Base-by-base conservation (phyloP, 371 early-diverging fungal genomes). In the Mucor piriformis region DNA sequence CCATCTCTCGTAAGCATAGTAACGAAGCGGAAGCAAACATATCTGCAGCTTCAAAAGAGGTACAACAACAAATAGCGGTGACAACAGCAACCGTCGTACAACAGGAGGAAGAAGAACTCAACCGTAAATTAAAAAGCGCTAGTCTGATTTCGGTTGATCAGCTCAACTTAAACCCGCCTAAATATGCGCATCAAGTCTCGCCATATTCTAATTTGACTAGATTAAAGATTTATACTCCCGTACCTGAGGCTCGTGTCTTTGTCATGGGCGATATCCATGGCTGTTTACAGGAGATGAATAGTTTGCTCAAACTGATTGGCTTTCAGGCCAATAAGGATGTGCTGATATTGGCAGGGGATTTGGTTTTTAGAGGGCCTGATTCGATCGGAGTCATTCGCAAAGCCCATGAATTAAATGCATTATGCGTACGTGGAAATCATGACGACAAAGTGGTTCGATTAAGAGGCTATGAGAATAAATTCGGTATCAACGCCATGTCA, bases 241-340 rank as follows among this genome's bases (percentile, higher is more conserved):
- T 51, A 1, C 47, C 51, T 0, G 35, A 50, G 12, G 57, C 73
- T 23, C 76, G 87, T 1, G 61, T 90, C 21, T 72, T 88, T 29
- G 72, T 91, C 20, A 74, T 91, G 49, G 91, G 91, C 2, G 91
- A 91, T 59, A 73, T 91, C 43, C 91, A 91, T 51, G 91, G 90
- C 3, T 73, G 81, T 21, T 32, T 82, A 0, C 50, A 67, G 1
- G 87, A 88, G 51, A 63, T 91, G 11, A 64, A 80, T 10, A 21
- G 47, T 13, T 73, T 89, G 4, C 52, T 91, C 12, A 64, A 70
- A 0, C 54, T 73, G 18, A 60, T 89, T 21, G 8, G 66, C 11
- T 87, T 72, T 42, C 23, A 63, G 6, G 63, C 76, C 18, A 32
- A 37, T 0, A 48, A 54, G 0, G 90, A 90, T 66, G 72, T 73